Evolutionary conservation across 805 yeast species (phyloP), one percentile per base, ranked within the genome.

Genomic region (Torulaspora delbrueckii): DNA sequence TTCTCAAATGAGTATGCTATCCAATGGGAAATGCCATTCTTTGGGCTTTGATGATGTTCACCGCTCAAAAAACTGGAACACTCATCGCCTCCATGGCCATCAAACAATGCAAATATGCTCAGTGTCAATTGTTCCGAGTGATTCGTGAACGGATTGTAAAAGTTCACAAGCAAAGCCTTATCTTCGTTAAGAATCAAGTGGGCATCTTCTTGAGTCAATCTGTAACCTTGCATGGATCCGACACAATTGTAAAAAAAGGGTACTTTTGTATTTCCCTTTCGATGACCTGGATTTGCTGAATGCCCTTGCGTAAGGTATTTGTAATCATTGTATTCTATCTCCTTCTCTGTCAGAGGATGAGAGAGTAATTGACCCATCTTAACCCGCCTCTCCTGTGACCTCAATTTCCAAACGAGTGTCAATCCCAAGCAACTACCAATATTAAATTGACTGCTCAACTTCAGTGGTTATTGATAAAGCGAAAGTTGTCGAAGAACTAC

Each of bases 161-260:
- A 63, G 8, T 42, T 48, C 2, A 77, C 68, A 24, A 68, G 51
- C 9, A 66, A 37, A 26, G 68, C 71, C 48, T 69, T 71, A 40
- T 71, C 74, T 47, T 70, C 74, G 37, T 76, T 69, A 33, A 73
- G 57, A 16, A 79, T 76, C 49, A 78, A 72, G 62, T 81, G 84
- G 3, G 88, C 85, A 65, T 84, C 91, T 58, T 84, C 91, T 79
- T 84, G 86, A 5, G 83, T 73, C 56, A 79, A 67, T 42, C 91
- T 65, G 62, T 82, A 84, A 3, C 91, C 90, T 60, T 84, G 89
- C 87, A 84, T 84, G 25, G 85, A 77, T 2, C 89, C 90, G 4
- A 83, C 70, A 38, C 81, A 73, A 56, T 81, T 82, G 27, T 81
- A 62, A 44, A 62, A 74, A 40, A 78, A 61, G 28, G 78, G 70